Conservation (phyloP, 768 basidiomycete species). For the Collybia sp. region DNA sequence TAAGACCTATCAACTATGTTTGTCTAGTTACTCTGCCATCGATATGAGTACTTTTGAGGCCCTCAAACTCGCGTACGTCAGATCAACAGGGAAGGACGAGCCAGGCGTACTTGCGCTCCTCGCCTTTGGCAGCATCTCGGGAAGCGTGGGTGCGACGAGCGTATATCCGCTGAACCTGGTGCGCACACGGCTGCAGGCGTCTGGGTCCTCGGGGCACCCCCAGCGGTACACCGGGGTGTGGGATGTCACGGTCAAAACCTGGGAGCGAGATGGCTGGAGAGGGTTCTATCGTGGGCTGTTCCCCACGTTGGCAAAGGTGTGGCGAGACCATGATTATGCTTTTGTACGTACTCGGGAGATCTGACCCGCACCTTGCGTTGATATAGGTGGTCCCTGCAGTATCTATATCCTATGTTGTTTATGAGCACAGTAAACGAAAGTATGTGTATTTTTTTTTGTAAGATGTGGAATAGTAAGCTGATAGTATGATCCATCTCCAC, state of each 20-base stretch:
- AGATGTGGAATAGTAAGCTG: neutral
- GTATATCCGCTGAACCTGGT: conserved; percentile 93
- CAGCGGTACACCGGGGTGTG: conserved; percentile 83
- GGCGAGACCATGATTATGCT: conserved; percentile 3
- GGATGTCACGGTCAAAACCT: conserved; percentile 81
- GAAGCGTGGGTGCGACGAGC: conserved; percentile 88
- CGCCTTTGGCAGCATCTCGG: conserved; percentile 89
- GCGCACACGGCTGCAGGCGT: conserved; percentile 92
- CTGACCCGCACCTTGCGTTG: conserved; percentile 2
- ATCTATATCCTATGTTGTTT: conserved; percentile 95
- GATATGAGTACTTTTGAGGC: conserved; percentile 98
- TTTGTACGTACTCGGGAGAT: neutral
- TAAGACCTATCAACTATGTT: too few species aligned
- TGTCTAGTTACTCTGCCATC: conserved; percentile 78
- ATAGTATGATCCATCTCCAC: neutral
- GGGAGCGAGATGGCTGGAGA: conserved; percentile 83
- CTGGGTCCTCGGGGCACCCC: conserved; percentile 93
- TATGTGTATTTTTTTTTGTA: conserved; percentile 24
- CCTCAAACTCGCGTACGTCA: conserved; percentile 84
- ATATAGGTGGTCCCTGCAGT: conserved; percentile 89
- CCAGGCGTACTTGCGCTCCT: conserved; percentile 85
- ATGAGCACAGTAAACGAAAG: conserved; percentile 83
- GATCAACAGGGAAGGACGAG: conserved; percentile 84
- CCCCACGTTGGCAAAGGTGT: conserved; percentile 88
- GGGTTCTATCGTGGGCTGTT: conserved; percentile 93